Evolutionary conservation across 345 rosid genomes (phyloP).

Genomic region (Sisymbrium irio): DNA sequence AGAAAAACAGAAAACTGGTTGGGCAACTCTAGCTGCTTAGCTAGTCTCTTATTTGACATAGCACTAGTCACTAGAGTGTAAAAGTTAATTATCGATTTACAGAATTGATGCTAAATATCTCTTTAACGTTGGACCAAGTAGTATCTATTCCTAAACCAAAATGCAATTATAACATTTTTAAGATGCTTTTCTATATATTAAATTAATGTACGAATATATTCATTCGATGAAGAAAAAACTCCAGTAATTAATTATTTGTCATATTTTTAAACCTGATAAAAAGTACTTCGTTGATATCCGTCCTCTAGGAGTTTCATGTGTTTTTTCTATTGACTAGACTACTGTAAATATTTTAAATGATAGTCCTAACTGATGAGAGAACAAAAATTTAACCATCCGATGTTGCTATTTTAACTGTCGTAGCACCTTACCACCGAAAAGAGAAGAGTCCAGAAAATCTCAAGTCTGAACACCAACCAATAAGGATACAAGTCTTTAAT

Average conservation of each 20-base stretch:
- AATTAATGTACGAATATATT: neutral
- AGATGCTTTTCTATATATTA: neutral
- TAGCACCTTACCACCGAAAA: neutral
- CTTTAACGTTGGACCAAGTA: neutral
- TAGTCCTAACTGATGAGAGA: no score
- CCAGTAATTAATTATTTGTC: neutral
- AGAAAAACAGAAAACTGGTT: neutral
- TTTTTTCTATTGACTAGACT: neutral
- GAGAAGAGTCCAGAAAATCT: neutral
- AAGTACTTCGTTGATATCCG: neutral
- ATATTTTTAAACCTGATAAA: neutral
- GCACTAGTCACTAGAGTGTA: no score
- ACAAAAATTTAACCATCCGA: neutral
- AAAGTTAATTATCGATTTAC: neutral
- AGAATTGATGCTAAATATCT: neutral
- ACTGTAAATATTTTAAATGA: neutral
- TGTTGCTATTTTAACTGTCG: neutral
- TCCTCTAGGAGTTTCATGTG: neutral
- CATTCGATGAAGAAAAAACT: neutral
- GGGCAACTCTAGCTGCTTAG: no score
- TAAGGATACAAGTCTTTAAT: neutral
- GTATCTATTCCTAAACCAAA: neutral
- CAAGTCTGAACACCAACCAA: neutral
- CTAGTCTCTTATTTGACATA: no score
- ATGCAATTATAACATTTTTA: neutral